Base-by-base conservation (phyloP, 2,329 filamentous ascomycete species). In the Talaromyces sp. region DNA sequence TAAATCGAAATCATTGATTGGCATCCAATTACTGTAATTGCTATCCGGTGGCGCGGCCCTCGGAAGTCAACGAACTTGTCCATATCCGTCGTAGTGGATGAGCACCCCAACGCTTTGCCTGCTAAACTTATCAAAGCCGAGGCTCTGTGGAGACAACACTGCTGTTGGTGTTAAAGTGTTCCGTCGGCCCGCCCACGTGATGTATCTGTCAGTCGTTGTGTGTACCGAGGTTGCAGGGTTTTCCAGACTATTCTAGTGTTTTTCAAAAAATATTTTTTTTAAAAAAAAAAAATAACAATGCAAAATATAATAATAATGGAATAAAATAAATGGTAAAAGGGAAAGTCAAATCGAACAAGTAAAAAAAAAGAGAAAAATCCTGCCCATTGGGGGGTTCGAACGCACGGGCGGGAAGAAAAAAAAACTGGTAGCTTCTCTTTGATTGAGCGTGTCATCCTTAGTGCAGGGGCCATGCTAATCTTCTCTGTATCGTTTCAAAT, bases 371-470 rank as follows among this genome's bases (percentile, higher is more conserved):
- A 17, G 28, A 13, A 11, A 30, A 44, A 51, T 10, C 6, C 4
- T 7, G 30, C 28, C 19, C 11, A 7, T 3, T 3, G 22, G 7
- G 15, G 13, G 59, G 55, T 19, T 61, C 59, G 59, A 57, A 61
- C 54, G 54, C 15, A 19, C 42, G 49, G 19, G 32, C 47, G 39
- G 27, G 9, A 42, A 57, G 32, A 5, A 54, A 84, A 87, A 87
- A 88, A 86, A 85, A 85, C 80, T 81, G 81, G 82, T 82, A 85
- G 85, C 83, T 85, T 88, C 87, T 89, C 87, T 89, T 88, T 88
- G 86, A 85, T 87, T 85, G 82, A 88, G 87, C 87, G 88, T 92
- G 89, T 93, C 90, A 93, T 93, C 90, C 90, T 93, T 93, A 93
- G 90, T 86, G 84, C 84, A 86, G 84, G 84, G 88, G 87, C 87